Evolutionary conservation across 139 green algal species (phyloP).

Genomic region (Chlorella sp.): DNA sequence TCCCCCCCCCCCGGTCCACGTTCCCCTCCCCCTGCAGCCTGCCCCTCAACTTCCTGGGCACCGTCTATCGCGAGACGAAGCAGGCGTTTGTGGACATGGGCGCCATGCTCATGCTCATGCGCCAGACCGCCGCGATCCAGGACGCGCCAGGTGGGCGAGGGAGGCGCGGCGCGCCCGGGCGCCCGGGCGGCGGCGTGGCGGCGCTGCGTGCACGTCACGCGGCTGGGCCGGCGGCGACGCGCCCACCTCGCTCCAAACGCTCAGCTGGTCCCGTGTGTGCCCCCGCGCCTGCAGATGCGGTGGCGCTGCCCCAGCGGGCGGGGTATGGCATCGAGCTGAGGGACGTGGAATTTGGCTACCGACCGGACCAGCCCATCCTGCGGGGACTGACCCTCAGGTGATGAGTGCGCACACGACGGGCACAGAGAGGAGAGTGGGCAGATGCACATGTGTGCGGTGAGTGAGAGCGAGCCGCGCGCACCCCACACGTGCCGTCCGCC

Average conservation of each 20-base stretch:
- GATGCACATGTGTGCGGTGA: too few relatives aligned
- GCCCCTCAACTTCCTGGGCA: conserved; percentile 98
- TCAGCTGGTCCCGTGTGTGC: neutral
- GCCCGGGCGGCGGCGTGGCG: conserved; percentile 1
- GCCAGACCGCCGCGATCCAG: conserved; percentile 22
- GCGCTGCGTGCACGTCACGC: neutral
- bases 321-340: conserved; percentile 59
- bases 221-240: neutral
- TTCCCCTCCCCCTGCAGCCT: conserved; percentile 59
- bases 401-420: too few relatives aligned
- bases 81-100: conserved; percentile 97
- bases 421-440: too few relatives aligned
- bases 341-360: conserved; percentile 77
- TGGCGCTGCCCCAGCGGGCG: conserved; percentile 31
- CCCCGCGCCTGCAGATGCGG: conserved; percentile 38
- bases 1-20: neutral
- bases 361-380: conserved; percentile 64
- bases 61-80: conserved; percentile 94
- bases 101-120: conserved; percentile 90
- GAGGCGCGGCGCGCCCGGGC: neutral
- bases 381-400: too few relatives aligned
- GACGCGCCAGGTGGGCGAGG: conserved; percentile 12
- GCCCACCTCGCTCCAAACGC: neutral
- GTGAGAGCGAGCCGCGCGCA: too few relatives aligned
- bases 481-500: too few relatives aligned